Evolutionary conservation across 2,329 filamentous ascomycete species (phyloP).

Genomic region (Stemphylium beticola): DNA sequence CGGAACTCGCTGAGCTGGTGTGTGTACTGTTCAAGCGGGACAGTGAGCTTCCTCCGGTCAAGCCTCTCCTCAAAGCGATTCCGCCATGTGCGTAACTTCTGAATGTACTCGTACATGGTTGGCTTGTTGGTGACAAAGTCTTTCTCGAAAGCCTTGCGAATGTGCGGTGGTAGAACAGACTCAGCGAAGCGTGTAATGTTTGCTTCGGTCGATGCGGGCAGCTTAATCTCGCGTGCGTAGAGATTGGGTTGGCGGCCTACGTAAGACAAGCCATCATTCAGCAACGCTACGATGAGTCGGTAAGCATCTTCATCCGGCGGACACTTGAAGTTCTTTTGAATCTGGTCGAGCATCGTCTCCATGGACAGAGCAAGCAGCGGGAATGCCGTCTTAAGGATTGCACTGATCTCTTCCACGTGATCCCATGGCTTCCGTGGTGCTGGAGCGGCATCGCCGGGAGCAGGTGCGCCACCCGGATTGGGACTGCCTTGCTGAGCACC

Average conservation of each 20-base stretch:
- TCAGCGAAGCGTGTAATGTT: conserved; percentile 98
- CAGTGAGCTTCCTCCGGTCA: conserved; percentile 76
- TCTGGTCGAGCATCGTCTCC: conserved; percentile 99
- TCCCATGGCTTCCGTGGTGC: conserved; percentile 84
- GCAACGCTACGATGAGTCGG: conserved; percentile 91
- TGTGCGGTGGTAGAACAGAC: conserved; percentile 91
- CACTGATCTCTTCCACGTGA: conserved; percentile 93
- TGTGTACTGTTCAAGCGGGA: conserved; percentile 83
- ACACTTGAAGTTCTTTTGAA: conserved; percentile 99
- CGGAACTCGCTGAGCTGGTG: conserved; percentile 94
- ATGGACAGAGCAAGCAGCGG: conserved; percentile 94
- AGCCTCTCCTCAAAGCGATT: conserved; percentile 98
- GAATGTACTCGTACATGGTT: conserved; percentile 98
- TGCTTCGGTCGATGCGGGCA: conserved; percentile 87
- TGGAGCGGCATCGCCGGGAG: conserved; percentile 30
- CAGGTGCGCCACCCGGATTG: conserved; percentile 27
- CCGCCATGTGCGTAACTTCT: conserved; percentile 92
- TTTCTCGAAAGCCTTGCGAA: conserved; percentile 94
- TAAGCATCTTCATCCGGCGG: conserved; percentile 98
- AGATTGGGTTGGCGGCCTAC: conserved; percentile 85
- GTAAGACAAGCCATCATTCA: conserved; percentile 94
- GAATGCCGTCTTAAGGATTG: conserved; percentile 94
- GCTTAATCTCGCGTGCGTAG: conserved; percentile 88
- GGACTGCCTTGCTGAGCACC: conserved; percentile 43
- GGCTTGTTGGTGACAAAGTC: conserved; percentile 96